Evolutionary conservation across 169 alveolate species (phyloP).

Genomic region (Plasmodium adleri): DNA sequence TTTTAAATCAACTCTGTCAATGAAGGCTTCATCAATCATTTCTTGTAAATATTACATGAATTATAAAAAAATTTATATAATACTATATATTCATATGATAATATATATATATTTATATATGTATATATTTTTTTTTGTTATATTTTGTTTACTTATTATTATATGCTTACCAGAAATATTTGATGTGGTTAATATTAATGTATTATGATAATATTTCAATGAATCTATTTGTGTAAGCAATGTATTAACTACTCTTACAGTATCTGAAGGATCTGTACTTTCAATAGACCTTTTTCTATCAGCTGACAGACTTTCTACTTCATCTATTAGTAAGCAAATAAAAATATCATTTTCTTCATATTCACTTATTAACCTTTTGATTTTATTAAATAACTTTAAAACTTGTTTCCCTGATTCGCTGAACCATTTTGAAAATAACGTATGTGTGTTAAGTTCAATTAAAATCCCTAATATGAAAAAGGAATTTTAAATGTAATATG

Average conservation of each 20-base stretch:
- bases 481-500: background rate
- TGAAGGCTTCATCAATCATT: slow-evolving; percentile 86
- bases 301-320: slow-evolving; percentile 86
- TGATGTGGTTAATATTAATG: slow-evolving; percentile 86
- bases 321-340: slow-evolving; percentile 84
- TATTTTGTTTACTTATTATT: background rate
- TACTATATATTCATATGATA: background rate
- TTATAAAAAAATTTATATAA: background rate
- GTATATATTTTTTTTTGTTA: background rate
- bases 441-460: slow-evolving; percentile 85
- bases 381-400: slow-evolving; percentile 79
- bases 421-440: slow-evolving; percentile 87
- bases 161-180: slow-evolving; percentile 80
- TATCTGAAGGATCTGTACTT: slow-evolving; percentile 88
- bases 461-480: slow-evolving; percentile 45
- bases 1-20: slow-evolving; percentile 87
- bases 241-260: slow-evolving; percentile 88
- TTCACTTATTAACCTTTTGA: slow-evolving; percentile 76
- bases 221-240: slow-evolving; percentile 86
- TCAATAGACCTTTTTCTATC: slow-evolving; percentile 82
- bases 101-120: background rate
- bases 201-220: slow-evolving; percentile 80
- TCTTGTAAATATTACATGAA: slow-evolving; percentile 29
- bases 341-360: slow-evolving; percentile 80
- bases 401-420: slow-evolving; percentile 89